A percentile compares a stretch with the other conserved stretches of the same genome.
These are phyloP conservation scores for Thermothielavioides terrestris DNA, from an alignment of 495 filamentous ascomycete species.

Conservation along the genomic window DNA sequence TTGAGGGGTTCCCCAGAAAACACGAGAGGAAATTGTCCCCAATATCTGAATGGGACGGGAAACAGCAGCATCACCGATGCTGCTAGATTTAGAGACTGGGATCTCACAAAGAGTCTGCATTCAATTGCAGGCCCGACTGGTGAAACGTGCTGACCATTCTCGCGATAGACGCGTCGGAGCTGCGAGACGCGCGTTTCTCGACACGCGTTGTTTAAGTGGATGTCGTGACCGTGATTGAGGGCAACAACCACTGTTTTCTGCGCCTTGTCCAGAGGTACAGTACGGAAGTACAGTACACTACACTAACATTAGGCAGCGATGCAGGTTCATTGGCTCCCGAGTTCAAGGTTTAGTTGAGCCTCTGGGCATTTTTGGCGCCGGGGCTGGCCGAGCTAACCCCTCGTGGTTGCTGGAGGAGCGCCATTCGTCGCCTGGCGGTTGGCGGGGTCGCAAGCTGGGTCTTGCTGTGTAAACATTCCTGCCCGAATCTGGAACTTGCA, in stretches of 20 bases:
- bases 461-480: slow-evolving; percentile 17
- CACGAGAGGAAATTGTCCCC: neutral
- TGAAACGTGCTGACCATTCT: slow-evolving; percentile 17
- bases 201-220: slow-evolving; percentile 16
- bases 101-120: neutral
- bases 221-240: neutral
- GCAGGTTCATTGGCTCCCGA: slow-evolving; percentile 6
- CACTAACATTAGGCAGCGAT: no score
- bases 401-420: slow-evolving; percentile 19
- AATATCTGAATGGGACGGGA: neutral
- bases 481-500: neutral
- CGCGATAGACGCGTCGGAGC: slow-evolving; percentile 8
- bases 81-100: neutral
- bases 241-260: neutral
- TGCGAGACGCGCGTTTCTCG: slow-evolving; percentile 11
- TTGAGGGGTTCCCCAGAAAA: no score
- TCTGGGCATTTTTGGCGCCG: neutral
- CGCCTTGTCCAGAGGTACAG: neutral
- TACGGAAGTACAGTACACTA: no score
- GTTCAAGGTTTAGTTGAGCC: neutral
- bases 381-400: neutral
- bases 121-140: neutral
- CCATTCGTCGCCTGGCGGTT: slow-evolving; percentile 13
- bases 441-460: slow-evolving; percentile 11
- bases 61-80: neutral